phyloP scores from a whole-genome alignment of 192 early-diverging fungal genomes.

The Coemansia sp. region DNA sequence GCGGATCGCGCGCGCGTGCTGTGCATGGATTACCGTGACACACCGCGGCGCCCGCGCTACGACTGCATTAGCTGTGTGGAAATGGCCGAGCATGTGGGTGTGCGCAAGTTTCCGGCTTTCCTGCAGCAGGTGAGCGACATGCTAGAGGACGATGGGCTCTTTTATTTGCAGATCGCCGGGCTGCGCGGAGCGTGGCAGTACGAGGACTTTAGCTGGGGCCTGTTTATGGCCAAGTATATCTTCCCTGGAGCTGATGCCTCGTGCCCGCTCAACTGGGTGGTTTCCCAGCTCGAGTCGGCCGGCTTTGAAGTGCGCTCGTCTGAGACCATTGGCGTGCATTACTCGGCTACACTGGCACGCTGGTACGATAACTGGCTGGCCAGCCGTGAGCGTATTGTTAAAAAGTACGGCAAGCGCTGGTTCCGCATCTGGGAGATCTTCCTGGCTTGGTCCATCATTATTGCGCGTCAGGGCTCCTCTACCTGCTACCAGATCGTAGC shows the following conservation, averaged over 20 bases:
- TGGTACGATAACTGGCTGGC: slow-evolving; percentile 99
- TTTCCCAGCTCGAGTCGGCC: slow-evolving; percentile 87
- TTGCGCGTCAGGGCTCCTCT: slow-evolving; percentile 93
- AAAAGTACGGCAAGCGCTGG: slow-evolving; percentile 87
- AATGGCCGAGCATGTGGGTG: slow-evolving; percentile 99
- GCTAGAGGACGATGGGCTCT: slow-evolving; percentile 96
- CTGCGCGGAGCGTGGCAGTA: slow-evolving; percentile 79
- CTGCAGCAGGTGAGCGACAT: slow-evolving; percentile 88
- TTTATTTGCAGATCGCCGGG: slow-evolving; percentile 98
- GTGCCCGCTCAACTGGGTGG: slow-evolving; percentile 91
- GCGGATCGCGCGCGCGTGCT: slow-evolving; percentile 72
- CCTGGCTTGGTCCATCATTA: slow-evolving; percentile 94
- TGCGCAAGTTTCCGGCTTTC: slow-evolving; percentile 88
- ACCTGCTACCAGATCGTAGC: slow-evolving; percentile 95
- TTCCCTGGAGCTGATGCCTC: slow-evolving; percentile 99
- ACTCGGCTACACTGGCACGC: slow-evolving; percentile 90
- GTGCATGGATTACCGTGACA: slow-evolving; percentile 99
- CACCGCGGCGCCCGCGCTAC: slow-evolving; percentile 81
- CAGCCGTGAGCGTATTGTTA: slow-evolving; percentile 82
- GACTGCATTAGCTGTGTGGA: slow-evolving; percentile 97
- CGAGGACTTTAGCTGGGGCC: slow-evolving; percentile 85
- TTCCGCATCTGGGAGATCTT: slow-evolving; percentile 98
- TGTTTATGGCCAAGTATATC: slow-evolving; percentile 99
- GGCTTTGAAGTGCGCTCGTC: slow-evolving; percentile 89
- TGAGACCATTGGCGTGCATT: slow-evolving; percentile 95